Evolutionary conservation across 306 rosid species (phyloP).

Genomic region (Quercus suber): DNA sequence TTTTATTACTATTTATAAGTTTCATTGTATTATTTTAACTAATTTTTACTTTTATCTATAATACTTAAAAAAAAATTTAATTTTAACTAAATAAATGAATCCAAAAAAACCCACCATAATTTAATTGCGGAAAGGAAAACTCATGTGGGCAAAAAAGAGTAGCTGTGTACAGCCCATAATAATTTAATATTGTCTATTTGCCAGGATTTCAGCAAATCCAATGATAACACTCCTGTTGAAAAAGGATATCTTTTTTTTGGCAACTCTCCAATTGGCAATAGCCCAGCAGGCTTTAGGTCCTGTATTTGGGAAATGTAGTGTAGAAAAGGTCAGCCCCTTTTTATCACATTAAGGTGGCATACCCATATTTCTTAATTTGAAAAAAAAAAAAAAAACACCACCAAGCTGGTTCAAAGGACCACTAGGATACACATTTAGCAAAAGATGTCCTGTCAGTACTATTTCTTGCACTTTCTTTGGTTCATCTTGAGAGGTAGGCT

Average conservation of each 20-base stretch:
- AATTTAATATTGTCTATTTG: neutral
- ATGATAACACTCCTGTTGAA: slow-evolving; percentile 8
- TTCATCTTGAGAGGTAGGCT: too few species aligned
- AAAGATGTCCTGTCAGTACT: neutral
- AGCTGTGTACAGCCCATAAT: neutral
- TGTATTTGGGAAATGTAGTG: slow-evolving; percentile 25
- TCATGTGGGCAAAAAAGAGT: slow-evolving; percentile 3
- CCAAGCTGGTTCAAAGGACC: slow-evolving; percentile 1
- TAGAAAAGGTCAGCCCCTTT: neutral
- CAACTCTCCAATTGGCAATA: slow-evolving; percentile 35
- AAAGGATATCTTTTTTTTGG: slow-evolving; percentile 29
- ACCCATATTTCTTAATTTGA: neutral
- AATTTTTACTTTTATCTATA: too few species aligned
- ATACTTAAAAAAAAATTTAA: fast-evolving
- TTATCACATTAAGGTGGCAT: neutral
- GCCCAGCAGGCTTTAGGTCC: slow-evolving; percentile 13
- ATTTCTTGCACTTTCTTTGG: too few species aligned
- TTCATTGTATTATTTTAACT: too few species aligned
- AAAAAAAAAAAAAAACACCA: neutral
- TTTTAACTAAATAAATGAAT: too few species aligned
- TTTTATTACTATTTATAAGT: too few species aligned
- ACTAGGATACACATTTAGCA: slow-evolving; percentile 6
- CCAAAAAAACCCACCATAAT: too few species aligned
- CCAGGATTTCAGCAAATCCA: slow-evolving; percentile 33
- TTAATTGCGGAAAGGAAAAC: neutral